Base-by-base conservation (phyloP, 2,329 filamentous ascomycete genomes). In the Cladosporium sphaerospermum region DNA sequence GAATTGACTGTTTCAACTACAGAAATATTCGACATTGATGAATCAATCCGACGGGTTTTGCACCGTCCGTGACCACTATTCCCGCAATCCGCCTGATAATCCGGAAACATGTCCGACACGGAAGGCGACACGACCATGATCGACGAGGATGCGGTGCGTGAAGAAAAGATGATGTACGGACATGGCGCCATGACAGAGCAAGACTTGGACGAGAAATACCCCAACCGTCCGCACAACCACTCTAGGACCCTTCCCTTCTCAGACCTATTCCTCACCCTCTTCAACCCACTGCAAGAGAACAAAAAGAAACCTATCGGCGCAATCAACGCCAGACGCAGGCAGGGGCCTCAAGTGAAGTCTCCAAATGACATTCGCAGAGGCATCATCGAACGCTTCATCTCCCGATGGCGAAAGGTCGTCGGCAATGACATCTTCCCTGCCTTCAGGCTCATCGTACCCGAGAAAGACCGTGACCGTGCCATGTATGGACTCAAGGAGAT, bases 401-500 rank as follows among this genome's bases (percentile, higher is more conserved):
- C 81, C 11, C 80, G 83, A 67, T 99, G 93, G 93, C 82, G 91
- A 37, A 82, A 83, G 53, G 85, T 96, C 56, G 91, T 96, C 18
- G 93, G 93, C 23, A 75, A 89, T 61, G 93, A 99, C 69, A 88
- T 99, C 62, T 97, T 93, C 66, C 93, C 93, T 0, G 92, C 89
- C 1, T 80, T 99, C 69, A 84, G 93, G 16, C 79, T 99, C 44
- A 96, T 97, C 54, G 78, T 96, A 3, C 91, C 92, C 0, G 89
- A 95, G 63, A 95, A 95, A 66, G 93, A 99, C 65, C 83, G 90
- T 37, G 90, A 97, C 64, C 82, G 93, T 45, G 86, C 87, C 14
- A 90, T 96, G 75, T 99, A 97, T 64, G 89, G 92, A 1, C 76
- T 99, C 39, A 97, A 97, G 67, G 93, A 99, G 73, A 91, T 86